These are phyloP conservation scores for Haplosporangium sp. DNA, from an alignment of 371 early-diverging fungal species.

Conservation along the genomic window DNA sequence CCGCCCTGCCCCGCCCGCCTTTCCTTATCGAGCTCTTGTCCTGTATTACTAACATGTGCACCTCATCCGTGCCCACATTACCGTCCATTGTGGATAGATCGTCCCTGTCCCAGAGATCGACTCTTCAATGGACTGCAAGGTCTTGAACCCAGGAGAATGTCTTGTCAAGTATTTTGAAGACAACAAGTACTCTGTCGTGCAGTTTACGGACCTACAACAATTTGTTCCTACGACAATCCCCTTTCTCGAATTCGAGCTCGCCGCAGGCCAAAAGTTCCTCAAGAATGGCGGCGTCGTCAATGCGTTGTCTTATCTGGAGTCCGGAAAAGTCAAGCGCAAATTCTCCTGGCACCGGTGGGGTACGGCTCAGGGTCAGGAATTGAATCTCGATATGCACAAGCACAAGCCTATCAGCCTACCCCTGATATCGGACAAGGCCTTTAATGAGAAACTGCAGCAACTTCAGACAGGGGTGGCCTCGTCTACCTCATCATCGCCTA, in stretches of 20 bases:
- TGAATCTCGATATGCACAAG: conserved; percentile 34
- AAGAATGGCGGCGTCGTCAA: conserved; percentile 59
- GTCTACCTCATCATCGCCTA: conserved; percentile 34
- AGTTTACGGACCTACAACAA: conserved; percentile 45
- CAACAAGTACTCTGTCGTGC: conserved; percentile 55
- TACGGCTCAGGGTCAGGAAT: conserved; percentile 55
- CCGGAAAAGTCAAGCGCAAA: conserved; percentile 58
- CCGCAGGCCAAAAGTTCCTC: conserved; percentile 54
- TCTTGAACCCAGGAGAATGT: conserved; percentile 52
- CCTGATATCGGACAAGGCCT: conserved; percentile 32
- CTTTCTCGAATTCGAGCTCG: conserved; percentile 41
- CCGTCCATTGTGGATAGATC: conserved; percentile 45
- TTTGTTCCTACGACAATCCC: conserved; percentile 52
- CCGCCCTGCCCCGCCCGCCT: not conserved
- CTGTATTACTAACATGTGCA: conserved; percentile 30
- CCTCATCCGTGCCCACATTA: conserved; percentile 3
- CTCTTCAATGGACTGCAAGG: conserved; percentile 59
- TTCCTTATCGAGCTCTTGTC: conserved; percentile 29
- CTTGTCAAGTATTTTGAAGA: conserved; percentile 60
- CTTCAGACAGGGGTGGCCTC: conserved; percentile 12
- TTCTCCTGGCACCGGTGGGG: conserved; percentile 62
- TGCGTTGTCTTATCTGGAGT: conserved; percentile 57
- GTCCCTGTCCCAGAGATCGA: conserved; percentile 65
- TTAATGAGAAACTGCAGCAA: conserved; percentile 11
- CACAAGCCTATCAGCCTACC: conserved; percentile 38